These are phyloP conservation scores for Pythium brassicae DNA, from an alignment of 352 stramenopile genomes.

Conservation along the genomic window DNA sequence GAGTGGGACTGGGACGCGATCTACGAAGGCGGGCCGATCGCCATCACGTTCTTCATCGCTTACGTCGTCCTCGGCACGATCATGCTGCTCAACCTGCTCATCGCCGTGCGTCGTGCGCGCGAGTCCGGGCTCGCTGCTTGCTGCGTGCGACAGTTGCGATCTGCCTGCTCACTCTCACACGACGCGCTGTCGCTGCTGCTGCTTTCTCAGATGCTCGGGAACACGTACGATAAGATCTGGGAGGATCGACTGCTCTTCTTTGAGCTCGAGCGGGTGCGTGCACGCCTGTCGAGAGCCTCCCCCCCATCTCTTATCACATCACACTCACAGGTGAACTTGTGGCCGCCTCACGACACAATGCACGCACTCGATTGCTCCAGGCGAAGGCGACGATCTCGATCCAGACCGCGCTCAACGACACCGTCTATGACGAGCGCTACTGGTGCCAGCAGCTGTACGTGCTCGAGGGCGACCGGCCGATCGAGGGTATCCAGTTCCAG, in stretches of 20 bases:
- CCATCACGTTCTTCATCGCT: constrained; percentile 62
- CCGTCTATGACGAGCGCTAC: constrained; percentile 65
- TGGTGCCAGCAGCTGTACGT: constrained; percentile 74
- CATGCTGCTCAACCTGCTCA: constrained; percentile 77
- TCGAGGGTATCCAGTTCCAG: constrained; percentile 76
- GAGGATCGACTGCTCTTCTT: constrained; percentile 80
- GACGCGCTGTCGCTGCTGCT: not conserved
- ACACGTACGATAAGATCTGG: constrained; percentile 85
- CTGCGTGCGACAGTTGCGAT: no score
- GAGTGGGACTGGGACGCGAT: constrained; percentile 76
- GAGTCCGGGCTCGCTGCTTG: not conserved
- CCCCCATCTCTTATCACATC: not conserved
- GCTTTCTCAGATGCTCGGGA: constrained; percentile 63
- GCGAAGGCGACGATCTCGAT: constrained; percentile 76
- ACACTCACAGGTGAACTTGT: not conserved
- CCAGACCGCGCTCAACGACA: constrained; percentile 58
- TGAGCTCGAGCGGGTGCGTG: constrained; percentile 63
- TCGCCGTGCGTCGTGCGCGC: constrained; percentile 36
- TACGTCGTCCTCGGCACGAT: constrained; percentile 80
- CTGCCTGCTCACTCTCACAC: not conserved
- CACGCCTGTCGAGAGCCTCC: not conserved
- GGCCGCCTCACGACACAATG: not conserved
- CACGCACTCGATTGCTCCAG: constrained; percentile 12
- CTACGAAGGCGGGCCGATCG: constrained; percentile 61
- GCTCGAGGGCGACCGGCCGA: constrained; percentile 66